Conservation (phyloP, 192 early-diverging fungal genomes). For the Mortierella claussenii region DNA sequence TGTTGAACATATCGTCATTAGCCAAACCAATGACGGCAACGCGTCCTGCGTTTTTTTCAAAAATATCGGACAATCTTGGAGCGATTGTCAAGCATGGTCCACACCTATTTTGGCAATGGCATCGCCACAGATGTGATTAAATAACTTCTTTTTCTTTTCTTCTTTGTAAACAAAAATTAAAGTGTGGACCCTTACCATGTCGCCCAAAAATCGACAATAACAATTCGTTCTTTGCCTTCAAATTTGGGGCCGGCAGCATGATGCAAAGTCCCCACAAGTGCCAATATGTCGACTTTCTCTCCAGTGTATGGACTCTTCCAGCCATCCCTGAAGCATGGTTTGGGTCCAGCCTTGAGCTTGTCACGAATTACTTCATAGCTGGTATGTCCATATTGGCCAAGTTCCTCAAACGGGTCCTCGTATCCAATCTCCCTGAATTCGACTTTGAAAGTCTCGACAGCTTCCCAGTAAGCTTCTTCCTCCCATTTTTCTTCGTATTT, state of each 20-base stretch:
- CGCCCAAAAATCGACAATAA: slow-evolving; percentile 50
- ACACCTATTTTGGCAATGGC: no score
- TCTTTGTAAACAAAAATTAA: not conserved
- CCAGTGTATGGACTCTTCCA: slow-evolving; percentile 25
- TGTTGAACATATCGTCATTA: slow-evolving; percentile 23
- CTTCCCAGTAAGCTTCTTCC: slow-evolving; percentile 32
- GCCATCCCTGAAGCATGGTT: slow-evolving; percentile 22
- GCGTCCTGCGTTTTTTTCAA: slow-evolving; percentile 25
- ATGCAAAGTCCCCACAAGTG: slow-evolving; percentile 6
- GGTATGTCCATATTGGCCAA: slow-evolving; percentile 5
- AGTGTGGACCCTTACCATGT: slow-evolving; percentile 25
- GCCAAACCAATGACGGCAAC: slow-evolving; percentile 34
- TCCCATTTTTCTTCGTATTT: slow-evolving; percentile 44
- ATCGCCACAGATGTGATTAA: no score
- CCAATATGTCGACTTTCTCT: slow-evolving; percentile 4
- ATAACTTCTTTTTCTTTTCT: no score
- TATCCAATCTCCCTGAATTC: slow-evolving; percentile 22
- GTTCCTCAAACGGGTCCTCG: slow-evolving; percentile 36
- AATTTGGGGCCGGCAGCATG: slow-evolving; percentile 23
- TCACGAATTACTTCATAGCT: slow-evolving; percentile 28
- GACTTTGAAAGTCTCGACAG: slow-evolving; percentile 32
- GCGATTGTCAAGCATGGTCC: slow-evolving; percentile 25
- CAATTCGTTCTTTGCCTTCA: slow-evolving; percentile 24
- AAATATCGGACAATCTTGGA: slow-evolving; percentile 31
- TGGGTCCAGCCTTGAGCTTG: slow-evolving; percentile 27